Base-by-base conservation (phyloP, 2,329 filamentous ascomycete species). In the Paecilomyces sp. region DNA sequence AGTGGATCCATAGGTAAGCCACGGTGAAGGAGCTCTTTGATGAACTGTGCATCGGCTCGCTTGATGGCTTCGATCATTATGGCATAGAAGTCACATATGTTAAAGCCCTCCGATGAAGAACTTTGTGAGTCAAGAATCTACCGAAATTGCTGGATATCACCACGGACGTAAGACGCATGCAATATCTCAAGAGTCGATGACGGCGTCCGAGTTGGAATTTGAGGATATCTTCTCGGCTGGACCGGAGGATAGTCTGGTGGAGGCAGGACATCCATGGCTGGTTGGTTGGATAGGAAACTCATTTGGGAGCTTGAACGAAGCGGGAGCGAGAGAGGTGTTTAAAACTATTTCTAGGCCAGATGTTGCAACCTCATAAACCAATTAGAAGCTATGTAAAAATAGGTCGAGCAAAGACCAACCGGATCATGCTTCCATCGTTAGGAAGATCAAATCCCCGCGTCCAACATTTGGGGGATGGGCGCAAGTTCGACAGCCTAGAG, bases 61-160 rank as follows among this genome's bases (percentile, higher is more conserved):
- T 62, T 65, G 56, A 65, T 63, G 18, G 65, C 64, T 62, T 67
- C 60, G 6, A 59, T 57, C 63, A 68, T 65, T 18, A 65, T 57
- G 15, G 41, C 25, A 59, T 59, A 54, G 12, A 64, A 63, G 12
- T 67, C 61, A 24, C 58, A 61, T 63, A 64, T 65, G n/a, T 64
- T 47, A 60, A 64, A 63, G 30, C 11, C 25, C 54, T 58, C 58
- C 5, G 24, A 41, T 12, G 18, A 50, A 47, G 54, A 58, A 58
- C 12, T 34, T 31, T 50, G 28, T n/a, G 47, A 58, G 51, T 60
- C 54, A 8, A 63, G 54, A 51, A 56, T 58, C 9, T 58, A 54
- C 22, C 52, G 9, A n/a, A 62, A 63, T 56, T 55, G n/a, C 25
- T 57, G 25, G 33, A 61, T 47, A 57, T 61, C 52, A 36, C 55